Base-by-base conservation (phyloP, 257 asterid genomes). In the Lycium barbarum region DNA sequence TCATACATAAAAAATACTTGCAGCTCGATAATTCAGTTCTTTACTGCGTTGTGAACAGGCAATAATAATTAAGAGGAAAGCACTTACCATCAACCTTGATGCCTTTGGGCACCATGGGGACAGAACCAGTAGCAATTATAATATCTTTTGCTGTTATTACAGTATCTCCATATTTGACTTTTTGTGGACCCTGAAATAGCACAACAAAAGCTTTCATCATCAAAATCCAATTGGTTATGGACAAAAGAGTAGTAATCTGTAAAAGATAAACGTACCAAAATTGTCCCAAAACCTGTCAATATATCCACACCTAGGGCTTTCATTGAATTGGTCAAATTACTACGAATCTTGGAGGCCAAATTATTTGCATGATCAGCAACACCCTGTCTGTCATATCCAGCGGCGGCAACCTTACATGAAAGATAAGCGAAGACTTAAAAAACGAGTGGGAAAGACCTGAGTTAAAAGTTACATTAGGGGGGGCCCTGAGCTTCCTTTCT, bases 351-450 rank as follows among this genome's bases (percentile, higher is more conserved):
- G 55, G 97, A 90, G 83, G 99, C 98, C 91, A 96, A 85, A 88
- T 92, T 93, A 89, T 89, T 95, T 6, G 99, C 99, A 87, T 96
- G 98, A 85, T 96, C 98, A 81, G 98, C 98, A 54, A 96, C 99
- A 84, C 88, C 96, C 85, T 93, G 98, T 84, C 99, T 91, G 86
- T 95, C 96, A 89, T 96, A 96, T 80, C 97, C 94, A 84, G 97
- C 98, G 51, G 97, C 99, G 83, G 94, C 92, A 84, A 95, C 98
- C 99, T 96, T 80, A 83, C 79, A 88, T 89, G 83, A 78, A 26
- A 86, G 83, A 83, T 62, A n/a, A 70, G 72, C 84, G 78, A 80
- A 33, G 53, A 84, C 49, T 40, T 45, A n/a, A 83, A 43, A 80
- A 38, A 36, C 1, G 12, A 8, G 79, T 18, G 20, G 68, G 22